Evolutionary conservation across 2,329 filamentous ascomycete genomes (phyloP).

Genomic region (Talaromyces sp.): DNA sequence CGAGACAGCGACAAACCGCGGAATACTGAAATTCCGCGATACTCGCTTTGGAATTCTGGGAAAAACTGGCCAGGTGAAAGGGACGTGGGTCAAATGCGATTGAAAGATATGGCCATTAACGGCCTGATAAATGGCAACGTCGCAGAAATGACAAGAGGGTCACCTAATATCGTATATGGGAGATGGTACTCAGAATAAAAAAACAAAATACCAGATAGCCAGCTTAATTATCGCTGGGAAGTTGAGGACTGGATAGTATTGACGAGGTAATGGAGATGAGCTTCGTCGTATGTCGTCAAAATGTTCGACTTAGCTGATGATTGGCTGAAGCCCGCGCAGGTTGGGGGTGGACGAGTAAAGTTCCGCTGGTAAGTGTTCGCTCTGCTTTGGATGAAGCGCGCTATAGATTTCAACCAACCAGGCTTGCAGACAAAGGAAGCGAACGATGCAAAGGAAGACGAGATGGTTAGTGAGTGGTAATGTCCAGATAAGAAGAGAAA

Average conservation of each 20-base stretch:
- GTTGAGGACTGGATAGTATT: not conserved
- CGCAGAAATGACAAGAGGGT: not conserved
- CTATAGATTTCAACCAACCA: not conserved
- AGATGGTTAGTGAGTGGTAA: not conserved
- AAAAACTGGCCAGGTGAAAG: not conserved
- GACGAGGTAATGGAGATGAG: not conserved
- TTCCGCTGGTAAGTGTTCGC: not conserved
- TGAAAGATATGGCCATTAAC: constrained; percentile 3
- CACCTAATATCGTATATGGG: no score
- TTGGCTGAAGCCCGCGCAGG: not conserved
- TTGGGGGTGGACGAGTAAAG: not conserved
- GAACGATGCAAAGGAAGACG: not conserved
- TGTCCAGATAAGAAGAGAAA: constrained; percentile 1
- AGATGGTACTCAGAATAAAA: not conserved
- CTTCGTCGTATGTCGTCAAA: constrained; percentile 7
- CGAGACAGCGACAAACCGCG: constrained; percentile 16
- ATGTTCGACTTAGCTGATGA: constrained; percentile 1
- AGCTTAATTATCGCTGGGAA: not conserved
- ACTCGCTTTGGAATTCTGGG: constrained; percentile 9
- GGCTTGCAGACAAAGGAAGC: not conserved
- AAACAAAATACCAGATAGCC: not conserved
- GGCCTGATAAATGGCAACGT: not conserved
- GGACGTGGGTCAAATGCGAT: not conserved
- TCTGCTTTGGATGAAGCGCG: not conserved
- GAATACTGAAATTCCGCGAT: constrained; percentile 18